phyloP scores from a whole-genome alignment of 2,329 filamentous ascomycete genomes.

The Mollisiaceae sp. region DNA sequence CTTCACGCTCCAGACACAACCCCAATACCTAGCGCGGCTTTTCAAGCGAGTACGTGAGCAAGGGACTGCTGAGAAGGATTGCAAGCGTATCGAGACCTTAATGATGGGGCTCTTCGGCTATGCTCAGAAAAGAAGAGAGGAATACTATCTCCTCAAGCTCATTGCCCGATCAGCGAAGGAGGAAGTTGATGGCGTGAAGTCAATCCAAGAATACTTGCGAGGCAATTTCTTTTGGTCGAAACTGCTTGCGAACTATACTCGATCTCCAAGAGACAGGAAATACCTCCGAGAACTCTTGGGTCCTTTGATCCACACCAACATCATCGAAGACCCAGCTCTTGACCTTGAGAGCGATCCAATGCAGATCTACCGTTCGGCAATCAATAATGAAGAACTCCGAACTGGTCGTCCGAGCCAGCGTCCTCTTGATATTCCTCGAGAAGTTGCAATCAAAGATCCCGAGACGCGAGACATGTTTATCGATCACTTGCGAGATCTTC shows the following conservation, averaged over 20 bases:
- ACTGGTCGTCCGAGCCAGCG: slow-evolving; percentile 85
- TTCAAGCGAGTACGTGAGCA: slow-evolving; percentile 85
- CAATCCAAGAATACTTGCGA: slow-evolving; percentile 83
- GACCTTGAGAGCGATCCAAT: slow-evolving; percentile 97
- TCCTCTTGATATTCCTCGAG: slow-evolving; percentile 83
- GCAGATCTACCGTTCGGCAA: slow-evolving; percentile 93
- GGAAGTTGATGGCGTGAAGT: slow-evolving; percentile 76
- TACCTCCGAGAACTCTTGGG: slow-evolving; percentile 88
- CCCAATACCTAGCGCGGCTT: slow-evolving; percentile 88
- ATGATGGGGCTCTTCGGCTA: slow-evolving; percentile 98
- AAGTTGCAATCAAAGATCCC: slow-evolving; percentile 92
- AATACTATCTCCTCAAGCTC: slow-evolving; percentile 94
- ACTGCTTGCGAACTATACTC: slow-evolving; percentile 83
- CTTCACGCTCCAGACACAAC: slow-evolving; percentile 95
- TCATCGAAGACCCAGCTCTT: slow-evolving; percentile 87
- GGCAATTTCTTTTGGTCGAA: slow-evolving; percentile 94
- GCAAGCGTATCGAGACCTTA: slow-evolving; percentile 87
- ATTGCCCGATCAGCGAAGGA: slow-evolving; percentile 83
- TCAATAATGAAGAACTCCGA: slow-evolving; percentile 95
- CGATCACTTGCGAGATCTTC: slow-evolving; percentile 88
- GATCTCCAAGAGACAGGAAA: slow-evolving; percentile 89
- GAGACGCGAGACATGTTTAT: slow-evolving; percentile 94
- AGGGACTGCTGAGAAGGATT: slow-evolving; percentile 87
- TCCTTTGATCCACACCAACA: slow-evolving; percentile 84
- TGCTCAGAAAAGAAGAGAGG: slow-evolving; percentile 93